Percentiles rank a stretch among this genome's conserved stretches.
These are phyloP conservation scores for Clathrus columnatus DNA, from an alignment of 768 basidiomycete genomes.

Conservation along the genomic window DNA sequence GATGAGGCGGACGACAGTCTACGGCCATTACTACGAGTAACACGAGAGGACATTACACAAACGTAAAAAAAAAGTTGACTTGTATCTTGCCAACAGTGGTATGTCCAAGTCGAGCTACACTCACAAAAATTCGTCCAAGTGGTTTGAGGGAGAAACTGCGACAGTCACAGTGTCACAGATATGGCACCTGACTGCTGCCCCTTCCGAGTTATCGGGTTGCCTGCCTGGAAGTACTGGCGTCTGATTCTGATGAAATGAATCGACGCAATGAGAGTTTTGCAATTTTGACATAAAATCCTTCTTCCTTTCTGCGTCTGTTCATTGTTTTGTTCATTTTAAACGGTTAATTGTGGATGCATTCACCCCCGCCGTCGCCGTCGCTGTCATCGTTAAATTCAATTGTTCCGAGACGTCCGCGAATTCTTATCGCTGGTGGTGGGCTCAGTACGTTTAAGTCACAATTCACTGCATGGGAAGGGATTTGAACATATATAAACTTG, in stretches of 20 bases:
- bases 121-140: no score
- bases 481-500: background rate
- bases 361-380: background rate
- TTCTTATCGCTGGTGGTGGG: constrained; percentile 9
- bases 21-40: background rate
- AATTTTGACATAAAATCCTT: no score
- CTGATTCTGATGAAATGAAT: no score
- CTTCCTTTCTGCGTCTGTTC: background rate
- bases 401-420: background rate
- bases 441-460: background rate
- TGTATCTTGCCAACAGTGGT: no score
- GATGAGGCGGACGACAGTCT: background rate
- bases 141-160: no score
- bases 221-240: no score
- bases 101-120: no score
- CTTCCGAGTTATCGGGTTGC: no score
- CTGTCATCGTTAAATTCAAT: background rate
- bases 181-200: no score
- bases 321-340: background rate
- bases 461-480: background rate
- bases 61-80: background rate
- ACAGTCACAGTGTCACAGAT: no score
- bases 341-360: background rate
- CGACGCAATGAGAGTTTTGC: no score
- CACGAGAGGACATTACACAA: background rate